Conservation (phyloP, 148 eudicot species). For the Rhododendron simsii region DNA sequence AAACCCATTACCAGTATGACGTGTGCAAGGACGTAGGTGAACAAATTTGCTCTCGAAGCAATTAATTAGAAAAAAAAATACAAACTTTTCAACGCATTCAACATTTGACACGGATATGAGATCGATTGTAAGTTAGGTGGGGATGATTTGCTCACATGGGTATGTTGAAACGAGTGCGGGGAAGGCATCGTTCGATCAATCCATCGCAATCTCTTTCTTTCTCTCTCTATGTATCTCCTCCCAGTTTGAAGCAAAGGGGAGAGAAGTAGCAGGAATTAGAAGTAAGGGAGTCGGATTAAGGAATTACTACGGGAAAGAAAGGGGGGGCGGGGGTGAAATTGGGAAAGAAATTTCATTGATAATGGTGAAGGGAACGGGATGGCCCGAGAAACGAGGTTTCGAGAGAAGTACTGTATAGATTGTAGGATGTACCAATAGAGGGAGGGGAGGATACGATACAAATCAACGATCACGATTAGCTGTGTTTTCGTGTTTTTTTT, state of each 20-base stretch:
- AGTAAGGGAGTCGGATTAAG: background rate
- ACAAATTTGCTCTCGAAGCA: conserved; percentile 8
- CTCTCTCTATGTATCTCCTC: background rate
- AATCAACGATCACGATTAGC: background rate
- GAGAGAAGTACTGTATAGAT: conserved; percentile 6
- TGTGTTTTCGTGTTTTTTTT: background rate
- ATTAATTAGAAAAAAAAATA: background rate
- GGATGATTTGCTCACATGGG: conserved; percentile 38
- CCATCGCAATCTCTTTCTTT: conserved; percentile 6
- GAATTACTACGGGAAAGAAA: background rate
- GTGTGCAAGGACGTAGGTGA: conserved; percentile 3
- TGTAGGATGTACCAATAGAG: background rate
- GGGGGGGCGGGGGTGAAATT: background rate
- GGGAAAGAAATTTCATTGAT: conserved; percentile 22
- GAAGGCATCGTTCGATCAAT: conserved; percentile 22
- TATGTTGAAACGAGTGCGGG: conserved; percentile 16
- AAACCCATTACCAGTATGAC: conserved; percentile 15
- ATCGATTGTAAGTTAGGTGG: background rate
- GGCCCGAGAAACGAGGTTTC: conserved; percentile 44
- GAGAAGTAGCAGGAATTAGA: conserved; percentile 6
- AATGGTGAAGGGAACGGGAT: conserved; percentile 36
- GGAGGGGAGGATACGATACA: background rate
- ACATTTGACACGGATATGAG: background rate
- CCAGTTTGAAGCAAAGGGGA: conserved; percentile 5
- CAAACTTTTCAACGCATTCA: background rate